Base-by-base conservation (phyloP, 176 grass and related monocot genomes). In the Rhynchospora pubera region DNA sequence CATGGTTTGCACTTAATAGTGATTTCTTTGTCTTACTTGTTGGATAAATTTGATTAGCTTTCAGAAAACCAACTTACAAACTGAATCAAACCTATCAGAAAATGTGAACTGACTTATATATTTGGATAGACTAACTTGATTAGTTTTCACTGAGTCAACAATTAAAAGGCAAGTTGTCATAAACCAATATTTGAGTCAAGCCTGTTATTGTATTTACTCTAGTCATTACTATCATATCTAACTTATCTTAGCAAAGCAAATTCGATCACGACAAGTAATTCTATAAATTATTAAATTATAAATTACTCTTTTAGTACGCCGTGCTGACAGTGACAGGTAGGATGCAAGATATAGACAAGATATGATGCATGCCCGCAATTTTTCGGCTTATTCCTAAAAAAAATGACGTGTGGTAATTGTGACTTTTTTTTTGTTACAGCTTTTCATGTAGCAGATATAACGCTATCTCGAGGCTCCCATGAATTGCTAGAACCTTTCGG, bases 291-390 rank as follows among this genome's bases (percentile, higher is more conserved):
- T n/a, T 4, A 39, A 39, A 39, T 61, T 79, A 43, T 62, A 44
- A 62, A 62, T n/a, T 61, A 62, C 18, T 46, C 10, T 61, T 62
- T 62, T 21, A 79, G 16, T 53, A 34, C 9, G 78, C 79, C 90
- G 16, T 74, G 51, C 87, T n/a, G n/a, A n/a, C n/a, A n/a, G n/a
- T 59, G 64, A 89, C 85, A 57, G 48, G 21, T 44, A 61, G 43
- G 62, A 19, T 63, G 46, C 43, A 52, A 75, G 39, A 22, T 47
- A 68, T 39, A 68, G 65, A 68, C 65, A 68, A 68, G 14, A 39
- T 39, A 5, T 39, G 34, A 39, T 28, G 26, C 26, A 39, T 5
- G 34, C 3, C 34, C 0, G 34, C 34, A 39, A 39, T 2, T 39
- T 39, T 39, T 39, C 34, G 34, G 34, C 4, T 39, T 39, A 39